Evolutionary conservation across 2,329 filamentous ascomycete species (phyloP).

Genomic region (Colletotrichum zoysiae): DNA sequence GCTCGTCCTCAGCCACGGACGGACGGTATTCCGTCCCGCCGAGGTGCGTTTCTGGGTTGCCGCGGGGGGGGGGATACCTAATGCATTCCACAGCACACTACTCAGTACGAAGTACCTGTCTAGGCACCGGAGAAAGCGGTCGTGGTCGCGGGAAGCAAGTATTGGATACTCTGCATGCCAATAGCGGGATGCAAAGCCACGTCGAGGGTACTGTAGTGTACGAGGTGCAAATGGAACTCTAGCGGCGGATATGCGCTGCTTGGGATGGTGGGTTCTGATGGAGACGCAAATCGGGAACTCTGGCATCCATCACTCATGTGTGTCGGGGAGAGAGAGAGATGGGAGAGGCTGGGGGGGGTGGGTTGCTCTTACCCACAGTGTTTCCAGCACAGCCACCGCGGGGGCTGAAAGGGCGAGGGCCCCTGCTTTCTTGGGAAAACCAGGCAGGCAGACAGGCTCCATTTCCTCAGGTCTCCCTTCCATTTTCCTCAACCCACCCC

Average conservation of each 20-base stretch:
- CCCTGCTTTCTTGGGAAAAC: conserved; percentile 13
- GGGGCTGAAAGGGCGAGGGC: conserved; percentile 27
- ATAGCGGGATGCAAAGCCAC: conserved; percentile 32
- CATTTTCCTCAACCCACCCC: conserved; percentile 17
- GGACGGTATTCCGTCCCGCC: conserved; percentile 4
- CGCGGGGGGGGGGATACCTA: neutral
- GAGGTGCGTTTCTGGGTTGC: conserved; percentile 1
- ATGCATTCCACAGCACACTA: neutral
- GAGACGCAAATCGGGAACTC: neutral
- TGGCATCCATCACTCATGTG: neutral
- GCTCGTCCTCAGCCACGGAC: conserved; percentile 5
- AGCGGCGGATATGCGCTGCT: conserved; percentile 2
- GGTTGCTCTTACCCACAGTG: conserved; percentile 10
- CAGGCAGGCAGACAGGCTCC: conserved; percentile 6
- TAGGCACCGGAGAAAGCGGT: neutral
- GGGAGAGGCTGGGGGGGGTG: conserved; percentile 22
- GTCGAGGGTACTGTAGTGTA: conserved; percentile 21
- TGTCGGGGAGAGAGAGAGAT: neutral
- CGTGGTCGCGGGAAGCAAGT: neutral
- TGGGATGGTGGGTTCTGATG: neutral
- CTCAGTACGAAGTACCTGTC: too few relatives aligned
- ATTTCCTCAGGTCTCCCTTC: conserved; percentile 38
- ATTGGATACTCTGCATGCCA: conserved; percentile 6
- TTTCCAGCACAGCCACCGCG: conserved; percentile 36
- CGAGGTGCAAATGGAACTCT: conserved; percentile 23